Base-by-base conservation (phyloP, 2,329 filamentous ascomycete species). In the Parascedosporium putredinis region DNA sequence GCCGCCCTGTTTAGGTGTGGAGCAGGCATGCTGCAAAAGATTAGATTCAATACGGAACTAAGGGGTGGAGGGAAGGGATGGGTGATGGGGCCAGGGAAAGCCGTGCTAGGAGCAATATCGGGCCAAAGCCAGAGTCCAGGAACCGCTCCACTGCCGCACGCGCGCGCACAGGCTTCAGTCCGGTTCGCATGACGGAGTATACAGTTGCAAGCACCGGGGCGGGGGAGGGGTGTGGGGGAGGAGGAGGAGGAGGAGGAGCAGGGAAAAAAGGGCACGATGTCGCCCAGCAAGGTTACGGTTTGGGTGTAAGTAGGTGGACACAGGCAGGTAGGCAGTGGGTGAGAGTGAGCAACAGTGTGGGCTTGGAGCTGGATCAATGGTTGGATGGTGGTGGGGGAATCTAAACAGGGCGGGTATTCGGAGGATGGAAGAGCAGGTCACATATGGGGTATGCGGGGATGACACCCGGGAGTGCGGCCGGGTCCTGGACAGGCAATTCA, bases 401-500 rank as follows among this genome's bases (percentile, higher is more conserved):
- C n/a, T n/a, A n/a, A n/a, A n/a, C n/a, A n/a, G n/a, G n/a, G 27
- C 27, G 27, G 27, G 27, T 31, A 31, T 31, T 31, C 27, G 27
- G 27, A 12, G 27, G 27, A 31, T n/a, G n/a, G n/a, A n/a, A n/a
- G n/a, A 31, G 27, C 12, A 31, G 27, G 12, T 31, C 7, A 31
- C 27, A 12, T 16, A 46, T 29, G 18, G 40, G 18, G 16, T 5
- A 23, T 7, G 4, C 4, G 22, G 24, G 8, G 14, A 45, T 12
- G 22, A 16, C 10, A 45, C 4, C 10, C 10, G 23, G 24, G 7
- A 9, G 22, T 7, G 16, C 33, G 46, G 22, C 18, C 33, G 24
- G 38, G 18, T n/a, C 36, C n/a, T 36, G 18, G 29, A 36, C 29
- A 24, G 22, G 45, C 12, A 47, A 23, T 20, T 38, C 58, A 63